phyloP scores from a whole-genome alignment of 306 rosid genomes.

The Ammopiptanthus mongolicus region DNA sequence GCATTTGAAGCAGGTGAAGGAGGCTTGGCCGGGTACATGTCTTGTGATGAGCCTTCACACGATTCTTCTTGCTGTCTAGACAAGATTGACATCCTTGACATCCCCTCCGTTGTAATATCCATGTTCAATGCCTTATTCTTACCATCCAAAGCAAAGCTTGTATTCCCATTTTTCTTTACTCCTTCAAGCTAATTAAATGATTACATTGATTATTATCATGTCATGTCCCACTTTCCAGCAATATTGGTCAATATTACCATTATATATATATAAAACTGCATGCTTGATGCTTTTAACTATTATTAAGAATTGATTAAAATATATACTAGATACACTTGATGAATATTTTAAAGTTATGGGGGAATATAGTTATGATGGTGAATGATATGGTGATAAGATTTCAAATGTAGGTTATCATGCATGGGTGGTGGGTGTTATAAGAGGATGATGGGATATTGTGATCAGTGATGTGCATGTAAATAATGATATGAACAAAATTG shows the following conservation, averaged over 20 bases:
- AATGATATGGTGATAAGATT: constrained; percentile 34
- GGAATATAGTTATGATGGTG: constrained; percentile 17
- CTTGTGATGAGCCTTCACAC: constrained; percentile 79
- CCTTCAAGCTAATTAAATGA: constrained; percentile 52
- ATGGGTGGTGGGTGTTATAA: constrained; percentile 52
- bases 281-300: background rate
- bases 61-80: constrained; percentile 42
- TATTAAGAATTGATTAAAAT: background rate
- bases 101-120: constrained; percentile 19
- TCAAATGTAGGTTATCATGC: too few relatives aligned
- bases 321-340: constrained; percentile 17
- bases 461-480: constrained; percentile 40
- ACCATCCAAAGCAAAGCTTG: constrained; percentile 54
- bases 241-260: background rate
- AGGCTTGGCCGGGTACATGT: constrained; percentile 62
- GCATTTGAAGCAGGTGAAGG: constrained; percentile 70
- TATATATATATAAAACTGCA: background rate
- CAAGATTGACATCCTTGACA: constrained; percentile 31
- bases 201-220: background rate
- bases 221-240: constrained; percentile 19
- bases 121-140: constrained; percentile 39
- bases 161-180: constrained; percentile 74
- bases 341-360: constrained; percentile 27
- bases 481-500: constrained; percentile 24
- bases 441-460: constrained; percentile 31